phyloP scores from a whole-genome alignment of 495 filamentous ascomycete species.

The Podospora conica region DNA sequence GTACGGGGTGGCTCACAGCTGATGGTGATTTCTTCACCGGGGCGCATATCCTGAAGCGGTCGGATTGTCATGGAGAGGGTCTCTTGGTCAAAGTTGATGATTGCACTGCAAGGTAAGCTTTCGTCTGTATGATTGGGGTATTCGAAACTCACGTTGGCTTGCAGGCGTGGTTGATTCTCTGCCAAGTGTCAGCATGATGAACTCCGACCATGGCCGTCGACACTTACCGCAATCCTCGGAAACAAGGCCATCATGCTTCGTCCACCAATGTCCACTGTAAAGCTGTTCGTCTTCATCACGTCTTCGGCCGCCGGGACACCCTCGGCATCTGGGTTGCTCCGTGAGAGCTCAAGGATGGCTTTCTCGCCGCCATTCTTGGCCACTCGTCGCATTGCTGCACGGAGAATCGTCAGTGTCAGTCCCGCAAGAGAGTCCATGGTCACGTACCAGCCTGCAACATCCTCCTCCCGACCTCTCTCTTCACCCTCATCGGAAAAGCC shows the following conservation, averaged over 20 bases:
- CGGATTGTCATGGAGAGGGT: conserved; percentile 17
- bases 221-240: conserved; percentile 21
- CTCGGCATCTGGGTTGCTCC: conserved; percentile 18
- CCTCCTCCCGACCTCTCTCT: conserved; percentile 15
- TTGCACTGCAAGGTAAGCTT: conserved; percentile 18
- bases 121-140: background rate
- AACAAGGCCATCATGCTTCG: conserved; percentile 19
- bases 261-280: conserved; percentile 12
- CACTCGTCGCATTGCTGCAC: conserved; percentile 21
- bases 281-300: conserved; percentile 31
- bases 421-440: background rate
- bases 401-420: background rate
- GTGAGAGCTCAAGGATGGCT: conserved; percentile 23
- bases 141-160: conserved; percentile 27
- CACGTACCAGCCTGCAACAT: conserved; percentile 18
- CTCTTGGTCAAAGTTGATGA: conserved; percentile 18
- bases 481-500: conserved; percentile 22
- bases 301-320: conserved; percentile 27
- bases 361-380: conserved; percentile 14
- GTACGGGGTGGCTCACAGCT: conserved; percentile 23
- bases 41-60: conserved; percentile 28
- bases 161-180: conserved; percentile 34
- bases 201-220: background rate
- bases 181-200: background rate
- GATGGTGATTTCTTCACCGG: conserved; percentile 33